phyloP scores from a whole-genome alignment of 345 rosid species.

The Camelina neglecta region DNA sequence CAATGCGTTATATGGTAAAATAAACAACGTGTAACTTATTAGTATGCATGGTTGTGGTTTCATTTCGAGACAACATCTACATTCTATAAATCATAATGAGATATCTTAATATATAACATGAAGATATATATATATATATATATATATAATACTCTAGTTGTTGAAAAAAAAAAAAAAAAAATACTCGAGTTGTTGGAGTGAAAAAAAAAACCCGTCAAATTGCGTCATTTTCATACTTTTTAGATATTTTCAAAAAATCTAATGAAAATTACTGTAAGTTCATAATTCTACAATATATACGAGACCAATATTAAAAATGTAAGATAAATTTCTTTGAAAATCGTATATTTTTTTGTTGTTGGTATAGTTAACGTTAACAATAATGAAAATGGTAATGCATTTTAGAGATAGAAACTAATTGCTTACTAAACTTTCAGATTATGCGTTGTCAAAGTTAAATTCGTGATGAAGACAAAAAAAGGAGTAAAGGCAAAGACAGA shows the following conservation, averaged over 20 bases:
- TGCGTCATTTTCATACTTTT: not conserved
- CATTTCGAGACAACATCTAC: not conserved
- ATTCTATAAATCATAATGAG: not conserved
- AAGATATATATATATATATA: not conserved
- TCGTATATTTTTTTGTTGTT: not conserved
- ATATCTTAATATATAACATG: not conserved
- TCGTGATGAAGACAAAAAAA: slow-evolving; percentile 15
- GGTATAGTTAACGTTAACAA: not conserved
- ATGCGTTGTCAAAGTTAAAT: slow-evolving; percentile 37
- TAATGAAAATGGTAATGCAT: not conserved
- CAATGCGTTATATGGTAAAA: not conserved
- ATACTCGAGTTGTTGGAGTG: not conserved
- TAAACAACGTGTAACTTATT: too few species aligned
- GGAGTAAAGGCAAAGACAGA: slow-evolving; percentile 26
- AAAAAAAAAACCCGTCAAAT: not conserved
- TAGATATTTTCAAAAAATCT: not conserved
- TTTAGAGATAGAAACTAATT: not conserved
- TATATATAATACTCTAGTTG: not conserved
- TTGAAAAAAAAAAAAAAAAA: not conserved
- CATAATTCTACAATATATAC: not conserved
- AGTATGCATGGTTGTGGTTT: not conserved
- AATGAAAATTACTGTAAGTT: not conserved
- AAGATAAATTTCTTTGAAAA: not conserved
- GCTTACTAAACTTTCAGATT: not conserved
- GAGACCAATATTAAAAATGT: not conserved